Conservation (phyloP, 106 monocot genomes). For the Alisma plantagoaquatica region DNA sequence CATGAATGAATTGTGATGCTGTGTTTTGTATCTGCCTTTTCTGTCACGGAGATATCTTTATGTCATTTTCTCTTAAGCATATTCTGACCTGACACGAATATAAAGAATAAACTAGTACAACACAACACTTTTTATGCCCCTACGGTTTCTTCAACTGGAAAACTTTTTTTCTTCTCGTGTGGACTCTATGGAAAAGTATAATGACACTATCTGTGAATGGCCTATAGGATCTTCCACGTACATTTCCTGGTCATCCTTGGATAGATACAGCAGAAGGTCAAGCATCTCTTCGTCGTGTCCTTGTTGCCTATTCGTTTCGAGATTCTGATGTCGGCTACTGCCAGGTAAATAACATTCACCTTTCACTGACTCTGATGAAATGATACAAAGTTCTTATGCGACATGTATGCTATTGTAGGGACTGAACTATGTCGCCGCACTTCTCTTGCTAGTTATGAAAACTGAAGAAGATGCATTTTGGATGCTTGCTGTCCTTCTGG, state of each 20-base stretch:
- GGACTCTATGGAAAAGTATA: too few species aligned
- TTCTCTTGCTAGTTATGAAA: constrained; percentile 88
- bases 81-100: too few species aligned
- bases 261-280: constrained; percentile 80
- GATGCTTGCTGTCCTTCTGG: constrained; percentile 93
- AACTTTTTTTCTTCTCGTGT: too few species aligned
- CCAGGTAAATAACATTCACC: constrained; percentile 36
- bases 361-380: not conserved
- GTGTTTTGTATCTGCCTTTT: too few species aligned
- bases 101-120: too few species aligned
- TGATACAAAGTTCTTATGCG: not conserved
- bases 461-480: constrained; percentile 98
- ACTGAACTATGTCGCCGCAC: constrained; percentile 89
- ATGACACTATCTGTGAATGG: too few species aligned
- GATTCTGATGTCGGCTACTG: constrained; percentile 99
- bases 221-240: constrained; percentile 84
- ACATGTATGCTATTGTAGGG: constrained; percentile 39
- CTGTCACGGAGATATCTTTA: too few species aligned
- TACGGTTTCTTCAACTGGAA: too few species aligned
- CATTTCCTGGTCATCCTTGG: constrained; percentile 94
- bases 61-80: too few species aligned
- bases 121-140: too few species aligned
- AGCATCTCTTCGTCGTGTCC: constrained; percentile 88
- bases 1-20: too few species aligned
- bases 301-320: constrained; percentile 95